Percentiles rank a stretch among this genome's conserved stretches.
These are phyloP conservation scores for Euphorbia schlechtendalii DNA, from an alignment of 441 rosid genomes.

Conservation along the genomic window DNA sequence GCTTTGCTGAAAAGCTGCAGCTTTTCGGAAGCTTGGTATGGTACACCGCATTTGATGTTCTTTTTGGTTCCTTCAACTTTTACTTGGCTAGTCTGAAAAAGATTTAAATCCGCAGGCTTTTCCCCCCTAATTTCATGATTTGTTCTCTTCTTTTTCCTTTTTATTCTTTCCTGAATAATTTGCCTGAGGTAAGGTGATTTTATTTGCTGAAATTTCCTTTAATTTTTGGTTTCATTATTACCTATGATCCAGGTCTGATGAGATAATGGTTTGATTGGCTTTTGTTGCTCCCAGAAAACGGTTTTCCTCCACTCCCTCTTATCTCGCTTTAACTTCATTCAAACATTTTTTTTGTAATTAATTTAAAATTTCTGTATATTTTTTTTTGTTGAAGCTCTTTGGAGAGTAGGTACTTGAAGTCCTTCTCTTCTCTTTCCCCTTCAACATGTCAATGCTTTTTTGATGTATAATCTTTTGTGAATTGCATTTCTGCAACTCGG, in stretches of 20 bases:
- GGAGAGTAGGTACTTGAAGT: neutral
- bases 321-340: neutral
- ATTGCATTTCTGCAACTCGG: neutral
- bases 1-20: neutral
- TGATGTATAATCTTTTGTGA: neutral
- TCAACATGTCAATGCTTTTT: neutral
- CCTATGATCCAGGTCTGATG: constrained; percentile 18
- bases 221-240: constrained; percentile 17
- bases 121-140: too few species aligned
- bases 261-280: constrained; percentile 17
- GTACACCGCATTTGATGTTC: neutral
- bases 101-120: neutral
- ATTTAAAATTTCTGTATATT: constrained; percentile 8
- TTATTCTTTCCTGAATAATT: neutral
- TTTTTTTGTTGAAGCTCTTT: constrained; percentile 8
- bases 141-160: neutral
- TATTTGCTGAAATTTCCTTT: neutral
- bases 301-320: constrained; percentile 2
- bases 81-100: neutral
- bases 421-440: neutral
- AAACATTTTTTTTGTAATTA: neutral
- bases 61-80: neutral
- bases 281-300: constrained; percentile 13
- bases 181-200: constrained; percentile 2
- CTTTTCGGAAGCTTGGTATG: neutral